Conservation (phyloP, 495 filamentous ascomycete genomes). For the Glonium stellatum region DNA sequence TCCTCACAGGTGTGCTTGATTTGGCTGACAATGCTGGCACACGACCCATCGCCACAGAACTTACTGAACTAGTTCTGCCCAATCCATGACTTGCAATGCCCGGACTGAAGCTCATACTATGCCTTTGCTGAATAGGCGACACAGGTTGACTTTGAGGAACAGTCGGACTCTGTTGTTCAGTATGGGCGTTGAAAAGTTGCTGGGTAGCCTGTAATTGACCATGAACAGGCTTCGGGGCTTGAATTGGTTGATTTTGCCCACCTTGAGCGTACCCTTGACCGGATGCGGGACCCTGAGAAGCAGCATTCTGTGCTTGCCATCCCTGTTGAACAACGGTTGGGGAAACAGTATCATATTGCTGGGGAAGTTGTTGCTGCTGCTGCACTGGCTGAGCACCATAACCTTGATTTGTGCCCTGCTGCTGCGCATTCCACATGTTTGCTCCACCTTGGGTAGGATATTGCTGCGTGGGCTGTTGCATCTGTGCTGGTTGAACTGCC, state of each 20-base stretch:
- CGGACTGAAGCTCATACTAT: slow-evolving; percentile 19
- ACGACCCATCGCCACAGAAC: slow-evolving; percentile 23
- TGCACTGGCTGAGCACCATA: slow-evolving; percentile 4
- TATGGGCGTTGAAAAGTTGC: slow-evolving; percentile 13
- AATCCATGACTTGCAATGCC: not conserved
- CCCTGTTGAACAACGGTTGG: slow-evolving; percentile 11
- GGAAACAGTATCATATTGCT: not conserved
- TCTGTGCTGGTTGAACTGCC: not conserved
- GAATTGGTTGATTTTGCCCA: slow-evolving; percentile 17
- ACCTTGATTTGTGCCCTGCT: slow-evolving; percentile 7
- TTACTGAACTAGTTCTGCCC: slow-evolving; percentile 21
- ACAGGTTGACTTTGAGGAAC: slow-evolving; percentile 22
- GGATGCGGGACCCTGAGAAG: slow-evolving; percentile 6
- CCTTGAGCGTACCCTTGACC: slow-evolving; percentile 13
- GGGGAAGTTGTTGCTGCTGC: slow-evolving; percentile 9
- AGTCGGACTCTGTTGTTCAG: slow-evolving; percentile 4
- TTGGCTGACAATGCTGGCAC: not conserved
- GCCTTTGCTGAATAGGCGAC: slow-evolving; percentile 19
- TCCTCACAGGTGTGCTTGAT: not conserved
- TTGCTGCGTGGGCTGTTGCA: slow-evolving; percentile 11
- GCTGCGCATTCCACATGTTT: slow-evolving; percentile 10
- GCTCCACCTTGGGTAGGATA: slow-evolving; percentile 8
- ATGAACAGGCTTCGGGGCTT: slow-evolving; percentile 24
- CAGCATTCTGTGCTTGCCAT: slow-evolving; percentile 16
- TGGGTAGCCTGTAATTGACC: slow-evolving; percentile 18